A percentile compares a stretch with the other conserved stretches of the same genome.
phyloP scores from a whole-genome alignment of 257 asterid species.

The Thymus quinquecostatus region DNA sequence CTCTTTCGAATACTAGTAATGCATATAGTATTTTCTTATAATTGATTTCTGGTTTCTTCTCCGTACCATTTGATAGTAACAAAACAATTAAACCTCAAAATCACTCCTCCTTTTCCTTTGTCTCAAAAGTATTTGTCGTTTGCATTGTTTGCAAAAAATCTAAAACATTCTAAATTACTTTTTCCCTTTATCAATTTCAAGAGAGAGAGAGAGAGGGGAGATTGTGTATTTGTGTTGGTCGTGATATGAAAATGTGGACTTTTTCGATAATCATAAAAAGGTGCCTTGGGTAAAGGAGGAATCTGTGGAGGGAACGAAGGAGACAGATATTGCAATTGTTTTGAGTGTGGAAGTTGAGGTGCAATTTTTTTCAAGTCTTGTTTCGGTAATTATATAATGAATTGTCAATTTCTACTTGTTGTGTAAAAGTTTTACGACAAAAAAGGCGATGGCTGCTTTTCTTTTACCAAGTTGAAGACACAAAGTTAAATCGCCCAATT shows the following conservation, averaged over 20 bases:
- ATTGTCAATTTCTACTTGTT: slow-evolving; percentile 12
- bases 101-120: background rate
- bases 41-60: too few species aligned
- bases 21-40: too few species aligned
- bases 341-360: slow-evolving; percentile 11
- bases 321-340: slow-evolving; percentile 26
- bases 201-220: too few species aligned
- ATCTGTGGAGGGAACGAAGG: background rate
- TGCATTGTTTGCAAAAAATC: slow-evolving; percentile 11
- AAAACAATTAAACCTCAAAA: background rate
- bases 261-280: slow-evolving; percentile 1
- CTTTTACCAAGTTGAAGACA: slow-evolving; percentile 13
- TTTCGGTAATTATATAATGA: background rate
- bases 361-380: background rate
- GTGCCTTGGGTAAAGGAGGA: slow-evolving; percentile 2
- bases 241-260: background rate
- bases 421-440: slow-evolving; percentile 5
- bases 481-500: slow-evolving; percentile 5
- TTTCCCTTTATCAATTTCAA: too few species aligned
- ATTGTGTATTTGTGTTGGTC: slow-evolving; percentile 1
- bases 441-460: slow-evolving; percentile 6
- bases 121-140: slow-evolving; percentile 16
- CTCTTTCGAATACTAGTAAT: too few species aligned
- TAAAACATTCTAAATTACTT: too few species aligned
- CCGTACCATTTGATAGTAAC: too few species aligned